These are phyloP conservation scores for Monilinia aucupariae DNA, from an alignment of 2,329 filamentous ascomycete genomes.

Conservation along the genomic window DNA sequence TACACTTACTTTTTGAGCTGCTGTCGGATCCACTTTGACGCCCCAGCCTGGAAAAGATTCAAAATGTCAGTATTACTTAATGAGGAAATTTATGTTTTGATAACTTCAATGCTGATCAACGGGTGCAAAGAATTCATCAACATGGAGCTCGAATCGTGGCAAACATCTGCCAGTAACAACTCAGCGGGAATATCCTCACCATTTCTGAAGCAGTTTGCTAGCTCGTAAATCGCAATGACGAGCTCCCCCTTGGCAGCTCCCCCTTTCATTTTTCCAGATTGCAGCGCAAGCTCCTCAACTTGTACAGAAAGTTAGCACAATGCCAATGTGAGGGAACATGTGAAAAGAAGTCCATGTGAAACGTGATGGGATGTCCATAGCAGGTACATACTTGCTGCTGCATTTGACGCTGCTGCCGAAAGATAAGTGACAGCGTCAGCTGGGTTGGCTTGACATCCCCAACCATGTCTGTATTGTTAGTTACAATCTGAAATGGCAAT, in stretches of 20 bases:
- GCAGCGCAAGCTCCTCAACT: slow-evolving; percentile 76
- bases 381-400: slow-evolving; percentile 51
- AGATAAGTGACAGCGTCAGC: slow-evolving; percentile 75
- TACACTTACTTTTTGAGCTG: slow-evolving; percentile 62
- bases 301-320: slow-evolving; percentile 14
- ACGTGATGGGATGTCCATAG: not conserved
- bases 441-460: slow-evolving; percentile 75
- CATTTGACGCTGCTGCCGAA: slow-evolving; percentile 82
- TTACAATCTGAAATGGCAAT: slow-evolving; percentile 6
- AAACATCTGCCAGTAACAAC: slow-evolving; percentile 14
- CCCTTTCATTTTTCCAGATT: slow-evolving; percentile 85
- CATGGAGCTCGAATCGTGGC: slow-evolving; percentile 10
- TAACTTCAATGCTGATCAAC: not conserved
- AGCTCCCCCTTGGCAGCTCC: slow-evolving; percentile 94
- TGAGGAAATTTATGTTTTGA: slow-evolving; percentile 3
- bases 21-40: slow-evolving; percentile 75
- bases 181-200: slow-evolving; percentile 41
- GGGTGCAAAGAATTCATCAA: not conserved
- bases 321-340: slow-evolving; percentile 8
- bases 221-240: slow-evolving; percentile 91
- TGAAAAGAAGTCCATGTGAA: not conserved
- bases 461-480: slow-evolving; percentile 64
- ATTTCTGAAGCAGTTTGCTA: slow-evolving; percentile 87
- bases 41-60: slow-evolving; percentile 56
- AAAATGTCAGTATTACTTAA: slow-evolving; percentile 16